Evolutionary conservation across 768 basidiomycete genomes (phyloP).

Genomic region (Suillus cothurnatus): DNA sequence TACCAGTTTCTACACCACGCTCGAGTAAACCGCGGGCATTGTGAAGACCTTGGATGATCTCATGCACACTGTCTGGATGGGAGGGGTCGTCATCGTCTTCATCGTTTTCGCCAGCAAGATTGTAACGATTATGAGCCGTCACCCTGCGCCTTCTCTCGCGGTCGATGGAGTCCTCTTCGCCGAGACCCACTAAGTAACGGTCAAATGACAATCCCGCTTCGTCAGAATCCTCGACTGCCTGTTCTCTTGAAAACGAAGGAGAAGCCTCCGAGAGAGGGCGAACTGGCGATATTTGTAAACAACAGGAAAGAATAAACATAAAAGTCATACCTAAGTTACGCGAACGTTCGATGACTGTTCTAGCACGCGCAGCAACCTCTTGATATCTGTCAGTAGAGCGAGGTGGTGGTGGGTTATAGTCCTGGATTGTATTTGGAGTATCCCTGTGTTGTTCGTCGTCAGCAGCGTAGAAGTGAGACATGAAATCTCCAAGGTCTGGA

Average conservation of each 20-base stretch:
- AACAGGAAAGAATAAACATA: background rate
- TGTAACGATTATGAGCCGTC: background rate
- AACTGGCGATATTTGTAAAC: background rate
- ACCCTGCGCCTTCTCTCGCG: background rate
- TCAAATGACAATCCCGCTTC: background rate
- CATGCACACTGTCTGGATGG: background rate
- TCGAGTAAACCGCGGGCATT: slow-evolving; percentile 4
- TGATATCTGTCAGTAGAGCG: background rate
- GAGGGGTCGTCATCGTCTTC: slow-evolving; percentile 1
- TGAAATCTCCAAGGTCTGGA: background rate
- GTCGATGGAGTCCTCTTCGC: background rate
- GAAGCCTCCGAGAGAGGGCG: background rate
- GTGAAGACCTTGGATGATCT: slow-evolving; percentile 5
- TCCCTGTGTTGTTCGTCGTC: background rate
- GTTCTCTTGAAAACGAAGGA: background rate
- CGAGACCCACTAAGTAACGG: background rate
- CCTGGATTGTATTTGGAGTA: background rate
- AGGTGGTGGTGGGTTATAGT: background rate
- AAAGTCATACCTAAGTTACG: background rate
- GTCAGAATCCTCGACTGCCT: background rate
- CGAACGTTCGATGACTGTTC: background rate
- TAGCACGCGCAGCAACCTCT: background rate
- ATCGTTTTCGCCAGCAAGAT: background rate
- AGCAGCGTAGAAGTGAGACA: background rate
- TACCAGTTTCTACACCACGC: slow-evolving; percentile 9